Conservation (phyloP, 2,329 filamentous ascomycete species). For the Teratosphaeria nubilosa region DNA sequence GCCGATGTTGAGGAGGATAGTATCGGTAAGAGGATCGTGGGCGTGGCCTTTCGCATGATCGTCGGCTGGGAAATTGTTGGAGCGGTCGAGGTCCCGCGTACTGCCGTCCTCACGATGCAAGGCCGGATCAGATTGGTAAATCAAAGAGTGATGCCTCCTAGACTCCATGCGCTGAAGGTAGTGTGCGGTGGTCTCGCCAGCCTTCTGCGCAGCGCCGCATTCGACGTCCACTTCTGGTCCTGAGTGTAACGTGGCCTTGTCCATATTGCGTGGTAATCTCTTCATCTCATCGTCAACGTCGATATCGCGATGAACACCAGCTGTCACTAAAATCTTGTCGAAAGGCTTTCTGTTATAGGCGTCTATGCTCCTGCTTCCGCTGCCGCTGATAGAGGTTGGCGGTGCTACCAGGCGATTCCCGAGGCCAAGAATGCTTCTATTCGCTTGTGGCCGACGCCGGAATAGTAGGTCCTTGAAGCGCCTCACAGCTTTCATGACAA, state of each 20-base stretch:
- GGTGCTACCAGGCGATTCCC: conserved; percentile 50
- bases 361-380: conserved; percentile 33
- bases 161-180: conserved; percentile 7
- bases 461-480: conserved; percentile 72
- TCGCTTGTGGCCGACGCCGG: conserved; percentile 40
- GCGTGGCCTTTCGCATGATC: conserved; percentile 48
- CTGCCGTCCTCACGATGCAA: not conserved
- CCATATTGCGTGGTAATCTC: conserved; percentile 17
- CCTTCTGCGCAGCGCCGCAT: not conserved
- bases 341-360: conserved; percentile 40
- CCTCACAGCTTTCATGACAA: conserved; percentile 82
- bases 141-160: not conserved
- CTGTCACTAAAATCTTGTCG: conserved; percentile 41
- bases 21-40: conserved; percentile 54
- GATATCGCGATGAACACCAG: conserved; percentile 44
- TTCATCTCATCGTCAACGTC: conserved; percentile 20
- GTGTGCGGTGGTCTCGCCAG: conserved; percentile 3
- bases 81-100: conserved; percentile 6
- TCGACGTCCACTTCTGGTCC: conserved; percentile 1
- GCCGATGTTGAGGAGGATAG: conserved; percentile 67
- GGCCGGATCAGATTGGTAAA: conserved; percentile 5
- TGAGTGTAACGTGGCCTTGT: not conserved
- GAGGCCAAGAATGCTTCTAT: conserved; percentile 51
- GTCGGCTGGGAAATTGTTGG: conserved; percentile 23
- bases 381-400: conserved; percentile 41